Evolutionary conservation across 179 eudicot genomes (phyloP).

Genomic region (Drosera spatulata): DNA sequence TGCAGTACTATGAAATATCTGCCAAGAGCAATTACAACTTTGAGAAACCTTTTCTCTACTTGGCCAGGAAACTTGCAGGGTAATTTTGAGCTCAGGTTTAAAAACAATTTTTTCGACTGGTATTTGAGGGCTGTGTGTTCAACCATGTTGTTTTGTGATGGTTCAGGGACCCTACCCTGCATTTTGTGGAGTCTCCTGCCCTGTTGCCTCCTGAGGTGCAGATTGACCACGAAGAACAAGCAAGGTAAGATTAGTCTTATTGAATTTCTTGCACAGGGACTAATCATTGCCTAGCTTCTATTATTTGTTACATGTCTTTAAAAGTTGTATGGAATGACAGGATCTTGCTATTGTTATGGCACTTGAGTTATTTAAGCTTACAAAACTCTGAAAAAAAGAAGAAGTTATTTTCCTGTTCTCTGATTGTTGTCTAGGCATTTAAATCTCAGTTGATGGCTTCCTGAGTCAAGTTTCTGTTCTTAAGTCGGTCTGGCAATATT

Average conservation of each 20-base stretch:
- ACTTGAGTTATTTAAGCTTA: too few species aligned
- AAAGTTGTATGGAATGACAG: too few species aligned
- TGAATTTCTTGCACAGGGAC: background rate
- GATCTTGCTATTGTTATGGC: too few species aligned
- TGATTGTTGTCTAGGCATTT: too few species aligned
- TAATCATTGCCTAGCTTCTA: too few species aligned
- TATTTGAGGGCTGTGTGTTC: background rate
- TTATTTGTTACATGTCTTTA: too few species aligned
- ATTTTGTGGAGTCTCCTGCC: conserved; percentile 59
- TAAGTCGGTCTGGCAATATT: too few species aligned
- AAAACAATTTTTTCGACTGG: background rate
- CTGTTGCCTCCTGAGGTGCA: conserved; percentile 65
- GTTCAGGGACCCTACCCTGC: conserved; percentile 48
- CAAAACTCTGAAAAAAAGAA: too few species aligned
- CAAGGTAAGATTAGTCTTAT: conserved; percentile 22
- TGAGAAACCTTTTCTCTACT: conserved; percentile 46
- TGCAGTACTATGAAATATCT: conserved; percentile 54
- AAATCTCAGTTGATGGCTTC: too few species aligned
- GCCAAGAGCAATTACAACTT: conserved; percentile 12
- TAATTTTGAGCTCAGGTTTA: background rate
- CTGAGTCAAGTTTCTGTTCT: too few species aligned
- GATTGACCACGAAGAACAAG: conserved; percentile 60
- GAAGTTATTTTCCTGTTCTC: too few species aligned
- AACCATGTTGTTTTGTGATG: background rate
- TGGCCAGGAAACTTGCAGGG: conserved; percentile 48